phyloP scores from a whole-genome alignment of 108 stramenopile genomes.

The Fragilaria crotonensis region DNA sequence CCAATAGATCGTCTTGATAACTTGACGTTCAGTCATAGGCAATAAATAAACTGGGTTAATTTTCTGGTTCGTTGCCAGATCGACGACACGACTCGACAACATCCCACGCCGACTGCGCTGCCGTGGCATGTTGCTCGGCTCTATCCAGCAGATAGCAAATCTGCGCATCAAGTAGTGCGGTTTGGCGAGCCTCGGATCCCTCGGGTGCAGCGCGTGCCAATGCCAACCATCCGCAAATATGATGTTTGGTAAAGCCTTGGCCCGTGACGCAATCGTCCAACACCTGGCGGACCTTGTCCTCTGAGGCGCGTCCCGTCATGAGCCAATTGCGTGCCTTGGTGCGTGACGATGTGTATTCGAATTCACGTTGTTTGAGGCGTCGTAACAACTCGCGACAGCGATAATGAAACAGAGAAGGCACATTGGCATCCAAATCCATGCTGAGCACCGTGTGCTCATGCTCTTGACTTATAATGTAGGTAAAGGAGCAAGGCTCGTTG shows the following conservation, averaged over 20 bases:
- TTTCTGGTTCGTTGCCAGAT: no score
- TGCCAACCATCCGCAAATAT: constrained; percentile 37
- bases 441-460: constrained; percentile 5
- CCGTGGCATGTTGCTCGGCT: constrained; percentile 30
- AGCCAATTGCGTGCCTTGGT: constrained; percentile 65
- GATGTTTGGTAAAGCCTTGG: constrained; percentile 37
- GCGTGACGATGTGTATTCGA: constrained; percentile 67
- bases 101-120: constrained; percentile 34
- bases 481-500: constrained; percentile 27
- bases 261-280: constrained; percentile 60
- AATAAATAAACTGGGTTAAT: no score
- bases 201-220: constrained; percentile 37
- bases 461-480: constrained; percentile 36
- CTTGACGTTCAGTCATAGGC: no score
- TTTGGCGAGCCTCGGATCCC: constrained; percentile 51
- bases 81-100: constrained; percentile 41
- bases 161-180: constrained; percentile 57
- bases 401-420: constrained; percentile 60
- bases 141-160: constrained; percentile 41
- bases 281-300: constrained; percentile 51
- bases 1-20: no score
- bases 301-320: constrained; percentile 44
- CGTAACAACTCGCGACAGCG: constrained; percentile 63
- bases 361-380: constrained; percentile 69
- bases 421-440: constrained; percentile 60